Conservation (phyloP, 1,284 basidiomycete genomes). For the Neolentinus lepideus region DNA sequence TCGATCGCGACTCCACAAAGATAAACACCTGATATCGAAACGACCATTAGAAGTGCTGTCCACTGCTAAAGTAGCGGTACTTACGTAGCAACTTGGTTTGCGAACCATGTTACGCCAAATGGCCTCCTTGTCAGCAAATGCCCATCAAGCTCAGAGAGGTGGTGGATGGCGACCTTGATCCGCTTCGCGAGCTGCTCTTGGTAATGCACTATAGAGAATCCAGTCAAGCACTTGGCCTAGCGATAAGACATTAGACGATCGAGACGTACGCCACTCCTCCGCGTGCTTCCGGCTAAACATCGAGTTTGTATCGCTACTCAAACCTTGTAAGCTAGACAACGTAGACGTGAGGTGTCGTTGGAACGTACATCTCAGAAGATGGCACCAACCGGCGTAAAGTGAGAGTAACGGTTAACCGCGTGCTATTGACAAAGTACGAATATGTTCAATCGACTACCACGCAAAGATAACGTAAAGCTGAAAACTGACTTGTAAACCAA, state of each 20-base stretch:
- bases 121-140: slow-evolving; percentile 56
- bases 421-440: slow-evolving; percentile 30
- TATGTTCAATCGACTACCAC: not conserved
- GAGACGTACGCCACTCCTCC: slow-evolving; percentile 72
- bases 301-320: slow-evolving; percentile 26
- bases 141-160: slow-evolving; percentile 37
- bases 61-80: slow-evolving; percentile 14
- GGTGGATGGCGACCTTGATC: slow-evolving; percentile 42
- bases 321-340: slow-evolving; percentile 36
- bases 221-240: not conserved
- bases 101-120: slow-evolving; percentile 67
- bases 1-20: slow-evolving; percentile 58
- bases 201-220: slow-evolving; percentile 42
- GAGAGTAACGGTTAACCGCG: slow-evolving; percentile 59
- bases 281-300: slow-evolving; percentile 60
- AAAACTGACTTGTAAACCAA: slow-evolving; percentile 65
- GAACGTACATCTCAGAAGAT: slow-evolving; percentile 17
- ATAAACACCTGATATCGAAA: slow-evolving; percentile 43
- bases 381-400: slow-evolving; percentile 54
- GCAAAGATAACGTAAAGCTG: slow-evolving; percentile 4
- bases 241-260: slow-evolving; percentile 1
- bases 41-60: slow-evolving; percentile 7
- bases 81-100: slow-evolving; percentile 55
- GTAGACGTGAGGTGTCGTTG: slow-evolving; percentile 9
- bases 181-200: slow-evolving; percentile 53